A percentile compares a stretch with the other conserved stretches of the same genome.
These are phyloP conservation scores for Blumeria hordei DNA, from an alignment of 2,329 filamentous ascomycete species.

Conservation along the genomic window DNA sequence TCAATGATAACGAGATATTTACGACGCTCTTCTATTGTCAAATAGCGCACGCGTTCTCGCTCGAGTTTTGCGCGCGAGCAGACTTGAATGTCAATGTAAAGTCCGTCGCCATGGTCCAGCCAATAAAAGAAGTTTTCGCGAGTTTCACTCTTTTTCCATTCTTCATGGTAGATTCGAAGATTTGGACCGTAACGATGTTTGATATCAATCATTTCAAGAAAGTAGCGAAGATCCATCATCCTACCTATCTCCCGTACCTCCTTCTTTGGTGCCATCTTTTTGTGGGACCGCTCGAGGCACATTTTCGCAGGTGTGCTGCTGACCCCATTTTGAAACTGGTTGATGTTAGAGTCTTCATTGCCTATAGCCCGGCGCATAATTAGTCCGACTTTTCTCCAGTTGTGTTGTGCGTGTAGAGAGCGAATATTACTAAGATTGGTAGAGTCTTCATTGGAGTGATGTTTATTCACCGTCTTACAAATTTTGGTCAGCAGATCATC, in stretches of 20 bases:
- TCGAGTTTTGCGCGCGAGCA: constrained; percentile 56
- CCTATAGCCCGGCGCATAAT: constrained; percentile 49
- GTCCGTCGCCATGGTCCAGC: constrained; percentile 64
- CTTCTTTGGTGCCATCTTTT: constrained; percentile 18
- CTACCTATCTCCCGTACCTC: constrained; percentile 42
- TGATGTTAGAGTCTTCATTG: constrained; percentile 25
- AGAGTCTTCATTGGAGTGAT: constrained; percentile 1
- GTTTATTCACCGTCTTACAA: constrained; percentile 2
- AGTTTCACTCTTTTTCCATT: constrained; percentile 58
- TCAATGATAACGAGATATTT: constrained; percentile 64
- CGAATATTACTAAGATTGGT: not conserved
- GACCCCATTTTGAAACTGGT: constrained; percentile 6
- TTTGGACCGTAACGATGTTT: constrained; percentile 80
- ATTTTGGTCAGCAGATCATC: constrained; percentile 2
- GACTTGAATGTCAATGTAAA: constrained; percentile 38
- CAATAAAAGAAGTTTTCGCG: constrained; percentile 86
- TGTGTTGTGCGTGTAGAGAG: constrained; percentile 26
- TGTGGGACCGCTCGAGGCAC: constrained; percentile 18
- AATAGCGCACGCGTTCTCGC: constrained; percentile 57
- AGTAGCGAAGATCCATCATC: constrained; percentile 70
- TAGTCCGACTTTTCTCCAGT: constrained; percentile 52
- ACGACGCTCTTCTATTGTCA: constrained; percentile 59
- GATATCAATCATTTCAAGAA: constrained; percentile 58
- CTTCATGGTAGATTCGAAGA: constrained; percentile 54
- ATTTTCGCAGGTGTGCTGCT: constrained; percentile 13